A percentile compares a stretch with the other conserved stretches of the same genome.
phyloP scores from a whole-genome alignment of 176 grass and related monocot species.

The Echinochloa phyllopogon region DNA sequence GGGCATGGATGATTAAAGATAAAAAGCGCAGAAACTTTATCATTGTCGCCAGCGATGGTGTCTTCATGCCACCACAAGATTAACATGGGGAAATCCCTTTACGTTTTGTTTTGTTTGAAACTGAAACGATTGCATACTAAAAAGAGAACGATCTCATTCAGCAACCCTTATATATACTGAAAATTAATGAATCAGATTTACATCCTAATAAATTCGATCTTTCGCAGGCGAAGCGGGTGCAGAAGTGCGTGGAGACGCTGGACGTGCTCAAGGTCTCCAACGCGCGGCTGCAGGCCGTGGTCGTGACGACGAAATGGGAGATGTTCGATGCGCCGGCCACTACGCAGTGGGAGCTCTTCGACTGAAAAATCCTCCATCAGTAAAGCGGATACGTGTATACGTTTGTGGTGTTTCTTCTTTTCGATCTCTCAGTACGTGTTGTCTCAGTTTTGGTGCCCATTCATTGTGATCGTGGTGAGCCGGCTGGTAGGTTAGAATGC shows the following conservation, averaged over 20 bases:
- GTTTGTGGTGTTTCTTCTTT: slow-evolving; percentile 25
- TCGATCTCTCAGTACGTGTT: slow-evolving; percentile 14
- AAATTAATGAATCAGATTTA: no score
- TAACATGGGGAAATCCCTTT: not conserved
- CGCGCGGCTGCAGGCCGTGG: slow-evolving; percentile 56
- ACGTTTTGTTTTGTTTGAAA: not conserved
- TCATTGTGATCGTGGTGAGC: slow-evolving; percentile 44
- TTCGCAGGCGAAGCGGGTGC: slow-evolving; percentile 85
- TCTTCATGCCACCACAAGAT: slow-evolving; percentile 26
- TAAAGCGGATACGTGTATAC: not conserved
- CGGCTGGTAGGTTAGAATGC: slow-evolving; percentile 32
- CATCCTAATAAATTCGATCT: no score
- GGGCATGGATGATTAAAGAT: not conserved
- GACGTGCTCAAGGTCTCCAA: slow-evolving; percentile 86
- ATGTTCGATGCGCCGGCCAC: slow-evolving; percentile 80
- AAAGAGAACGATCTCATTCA: no score
- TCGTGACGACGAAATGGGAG: slow-evolving; percentile 90
- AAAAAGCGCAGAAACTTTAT: not conserved
- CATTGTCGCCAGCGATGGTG: not conserved
- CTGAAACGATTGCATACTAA: not conserved
- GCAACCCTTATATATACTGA: no score
- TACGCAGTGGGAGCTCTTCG: slow-evolving; percentile 83
- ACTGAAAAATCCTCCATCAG: slow-evolving; percentile 47
- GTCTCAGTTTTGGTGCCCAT: slow-evolving; percentile 47
- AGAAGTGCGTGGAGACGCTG: slow-evolving; percentile 93